A percentile compares a stretch with the other conserved stretches of the same genome.
phyloP scores from a whole-genome alignment of 1,284 basidiomycete species.

The Leccinum fuscescens region DNA sequence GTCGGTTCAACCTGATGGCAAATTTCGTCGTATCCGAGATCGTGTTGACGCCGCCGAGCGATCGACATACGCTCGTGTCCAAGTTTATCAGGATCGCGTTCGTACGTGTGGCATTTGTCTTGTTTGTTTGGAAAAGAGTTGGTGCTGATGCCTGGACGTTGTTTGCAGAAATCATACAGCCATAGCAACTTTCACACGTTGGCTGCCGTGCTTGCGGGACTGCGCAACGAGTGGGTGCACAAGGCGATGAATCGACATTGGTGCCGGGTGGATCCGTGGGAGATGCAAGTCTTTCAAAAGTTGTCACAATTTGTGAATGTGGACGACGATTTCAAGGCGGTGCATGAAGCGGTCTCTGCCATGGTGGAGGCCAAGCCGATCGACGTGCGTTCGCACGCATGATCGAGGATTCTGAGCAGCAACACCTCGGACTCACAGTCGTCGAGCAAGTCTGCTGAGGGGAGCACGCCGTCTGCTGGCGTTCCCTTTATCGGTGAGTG shows the following conservation, averaged over 20 bases:
- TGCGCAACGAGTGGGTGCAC: slow-evolving; percentile 72
- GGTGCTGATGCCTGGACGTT: slow-evolving; percentile 8
- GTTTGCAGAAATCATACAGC: slow-evolving; percentile 76
- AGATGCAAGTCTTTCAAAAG: slow-evolving; percentile 75
- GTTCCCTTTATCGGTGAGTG: too few species aligned
- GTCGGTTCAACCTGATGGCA: slow-evolving; percentile 82
- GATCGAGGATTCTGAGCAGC: background rate
- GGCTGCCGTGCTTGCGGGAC: slow-evolving; percentile 78
- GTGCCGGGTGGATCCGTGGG: slow-evolving; percentile 69
- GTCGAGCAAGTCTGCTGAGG: too few species aligned
- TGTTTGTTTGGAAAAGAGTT: background rate
- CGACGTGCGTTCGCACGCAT: slow-evolving; percentile 47
- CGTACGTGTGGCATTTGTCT: slow-evolving; percentile 46
- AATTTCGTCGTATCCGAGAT: slow-evolving; percentile 62
- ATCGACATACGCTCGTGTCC: slow-evolving; percentile 65
- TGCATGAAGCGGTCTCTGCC: slow-evolving; percentile 64
- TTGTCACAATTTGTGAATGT: slow-evolving; percentile 70
- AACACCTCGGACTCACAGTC: too few species aligned
- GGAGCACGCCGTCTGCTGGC: too few species aligned
- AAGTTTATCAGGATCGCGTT: slow-evolving; percentile 89
- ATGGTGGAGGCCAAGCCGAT: slow-evolving; percentile 66
- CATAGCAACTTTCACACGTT: slow-evolving; percentile 80
- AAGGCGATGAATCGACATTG: slow-evolving; percentile 68
- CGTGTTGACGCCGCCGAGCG: slow-evolving; percentile 56
- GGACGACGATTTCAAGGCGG: slow-evolving; percentile 72